Base-by-base conservation (phyloP, 164 flowering plant species). In the Buxus sempervirens region DNA sequence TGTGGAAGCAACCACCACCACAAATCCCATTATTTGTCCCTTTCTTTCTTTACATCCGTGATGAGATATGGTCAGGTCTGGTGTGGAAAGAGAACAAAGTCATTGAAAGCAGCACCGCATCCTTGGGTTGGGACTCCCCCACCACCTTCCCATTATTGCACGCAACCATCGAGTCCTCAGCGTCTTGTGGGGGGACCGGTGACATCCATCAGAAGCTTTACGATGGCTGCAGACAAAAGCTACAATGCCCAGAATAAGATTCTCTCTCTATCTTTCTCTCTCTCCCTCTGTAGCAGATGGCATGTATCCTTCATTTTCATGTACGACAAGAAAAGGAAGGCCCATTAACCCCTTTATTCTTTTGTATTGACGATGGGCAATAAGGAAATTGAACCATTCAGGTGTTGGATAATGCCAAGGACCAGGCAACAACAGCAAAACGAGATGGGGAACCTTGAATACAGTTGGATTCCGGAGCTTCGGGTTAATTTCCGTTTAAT, bases 1-100 rank as follows among this genome's bases (percentile, higher is more conserved):
- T 65, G 68, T 54, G 59, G 60, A 20, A 65, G 58, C 59, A 28
- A 54, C 57, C 41, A 54, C 45, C 32, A 14, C 20, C 59, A 23
- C 58, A 8, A 55, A 5, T 55, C 22, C 58, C 8, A 7, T 21
- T 10, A n/a, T 7, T 45, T 45, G 51, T 10, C 14, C 18, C 18
- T 45, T 45, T 45, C 18, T 45, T 45, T 45, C 51, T 45, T 45
- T 45, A 45, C 1, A 10, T 10, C 16, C 5, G 1, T 10, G 9
- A 45, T 45, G 38, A 45, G 51, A 45, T 45, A 45, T 2, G 51
- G 18, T 45, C 18, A 45, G 51, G 51, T 10, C 14, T 45, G 51
- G 51, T 10, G 1, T 45, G 18, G 13, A 15, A 45, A 45, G 14
- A 45, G 51, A 1, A 10, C 14, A 1, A 45, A 45, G 51, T 10